Conservation (phyloP, 305 asterid species). For the Lippia alba region DNA sequence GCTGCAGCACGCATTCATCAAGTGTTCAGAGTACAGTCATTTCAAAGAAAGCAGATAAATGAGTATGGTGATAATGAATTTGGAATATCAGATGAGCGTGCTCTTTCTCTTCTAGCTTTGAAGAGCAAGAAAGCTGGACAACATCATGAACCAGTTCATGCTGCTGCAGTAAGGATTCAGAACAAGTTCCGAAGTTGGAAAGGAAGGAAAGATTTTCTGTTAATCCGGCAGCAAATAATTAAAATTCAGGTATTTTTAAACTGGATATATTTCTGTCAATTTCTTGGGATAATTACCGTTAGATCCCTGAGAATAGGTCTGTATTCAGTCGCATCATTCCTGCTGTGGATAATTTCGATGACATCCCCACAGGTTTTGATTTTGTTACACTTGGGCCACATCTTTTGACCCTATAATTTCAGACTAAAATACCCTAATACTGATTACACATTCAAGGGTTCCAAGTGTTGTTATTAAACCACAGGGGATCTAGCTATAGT, state of each 20-base stretch:
- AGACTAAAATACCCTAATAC: no score
- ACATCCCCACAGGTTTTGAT: no score
- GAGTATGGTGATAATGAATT: constrained; percentile 59
- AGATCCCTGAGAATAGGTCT: no score
- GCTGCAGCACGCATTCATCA: constrained; percentile 97
- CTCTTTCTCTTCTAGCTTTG: constrained; percentile 67
- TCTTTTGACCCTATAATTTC: no score
- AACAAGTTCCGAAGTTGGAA: constrained; percentile 96
- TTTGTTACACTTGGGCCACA: no score
- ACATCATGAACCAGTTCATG: constrained; percentile 62
- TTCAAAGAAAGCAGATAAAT: constrained; percentile 81
- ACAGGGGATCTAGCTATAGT: no score
- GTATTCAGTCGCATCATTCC: no score
- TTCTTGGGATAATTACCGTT: no score
- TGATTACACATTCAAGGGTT: no score
- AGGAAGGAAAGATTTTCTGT: constrained; percentile 84
- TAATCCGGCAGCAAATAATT: constrained; percentile 73
- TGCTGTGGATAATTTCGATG: no score
- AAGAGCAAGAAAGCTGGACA: constrained; percentile 63
- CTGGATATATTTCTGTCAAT: constrained; percentile 19
- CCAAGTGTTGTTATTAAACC: no score
- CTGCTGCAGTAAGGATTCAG: constrained; percentile 91
- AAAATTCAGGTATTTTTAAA: constrained; percentile 76
- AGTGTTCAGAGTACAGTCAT: constrained; percentile 86
- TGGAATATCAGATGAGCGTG: constrained; percentile 73